A percentile compares a stretch with the other conserved stretches of the same genome.
Conservation (phyloP, 306 rosid genomes). For the Prunus salicina region DNA sequence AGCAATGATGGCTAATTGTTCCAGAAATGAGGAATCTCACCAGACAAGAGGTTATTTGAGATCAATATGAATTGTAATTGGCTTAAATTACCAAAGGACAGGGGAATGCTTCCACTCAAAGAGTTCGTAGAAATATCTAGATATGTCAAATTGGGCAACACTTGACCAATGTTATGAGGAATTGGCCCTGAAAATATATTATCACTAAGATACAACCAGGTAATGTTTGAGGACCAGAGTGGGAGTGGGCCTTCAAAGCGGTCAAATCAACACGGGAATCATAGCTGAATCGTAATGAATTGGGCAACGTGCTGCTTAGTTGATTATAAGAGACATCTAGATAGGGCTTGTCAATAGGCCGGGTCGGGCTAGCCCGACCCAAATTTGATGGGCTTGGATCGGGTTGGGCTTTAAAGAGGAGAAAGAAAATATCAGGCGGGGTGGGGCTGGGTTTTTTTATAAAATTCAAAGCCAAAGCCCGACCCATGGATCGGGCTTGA, state of each 20-base stretch:
- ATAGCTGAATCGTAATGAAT: too few relatives aligned
- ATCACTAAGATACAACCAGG: background rate
- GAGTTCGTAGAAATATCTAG: conserved; percentile 2
- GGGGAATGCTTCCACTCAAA: background rate
- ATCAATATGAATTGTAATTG: conserved; percentile 1
- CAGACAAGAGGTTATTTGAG: conserved; percentile 19
- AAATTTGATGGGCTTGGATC: too few relatives aligned
- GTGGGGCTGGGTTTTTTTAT: too few relatives aligned
- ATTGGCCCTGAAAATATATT: conserved; percentile 2
- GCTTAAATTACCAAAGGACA: conserved; percentile 4
- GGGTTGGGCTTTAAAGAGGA: too few relatives aligned
- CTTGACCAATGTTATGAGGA: conserved; percentile 10
- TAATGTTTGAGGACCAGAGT: conserved; percentile 15
- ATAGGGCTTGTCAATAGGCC: too few relatives aligned
- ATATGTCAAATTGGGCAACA: conserved; percentile 1
- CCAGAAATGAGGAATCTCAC: conserved; percentile 26
- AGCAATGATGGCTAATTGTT: background rate
- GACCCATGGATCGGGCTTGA: too few relatives aligned
- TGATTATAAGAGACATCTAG: too few relatives aligned
- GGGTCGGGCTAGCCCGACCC: too few relatives aligned
- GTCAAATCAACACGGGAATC: background rate
- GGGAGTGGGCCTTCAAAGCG: conserved; percentile 17
- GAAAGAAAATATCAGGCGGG: too few relatives aligned
- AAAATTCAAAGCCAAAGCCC: too few relatives aligned
- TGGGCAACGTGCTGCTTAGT: too few relatives aligned